phyloP scores from a whole-genome alignment of 1,284 basidiomycete species.

The Ustilago crameri region DNA sequence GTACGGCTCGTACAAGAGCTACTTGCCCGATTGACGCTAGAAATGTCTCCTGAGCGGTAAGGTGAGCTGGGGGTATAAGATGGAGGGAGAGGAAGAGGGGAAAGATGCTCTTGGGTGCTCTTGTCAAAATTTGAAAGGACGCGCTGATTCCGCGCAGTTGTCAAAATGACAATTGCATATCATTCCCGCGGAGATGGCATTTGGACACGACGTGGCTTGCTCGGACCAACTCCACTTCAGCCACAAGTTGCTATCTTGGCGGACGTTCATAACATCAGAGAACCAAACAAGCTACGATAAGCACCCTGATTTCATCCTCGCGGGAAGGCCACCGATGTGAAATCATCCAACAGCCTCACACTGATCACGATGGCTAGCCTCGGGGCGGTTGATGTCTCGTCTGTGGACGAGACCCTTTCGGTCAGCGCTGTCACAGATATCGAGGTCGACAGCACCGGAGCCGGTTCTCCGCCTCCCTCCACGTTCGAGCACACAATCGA shows the following conservation, averaged over 20 bases:
- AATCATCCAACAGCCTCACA: not conserved
- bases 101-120: no score
- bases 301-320: no score
- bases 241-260: not conserved
- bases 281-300: no score
- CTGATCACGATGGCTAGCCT: no score
- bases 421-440: conserved; percentile 14
- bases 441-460: conserved; percentile 40
- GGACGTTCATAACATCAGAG: no score
- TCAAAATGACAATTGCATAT: no score
- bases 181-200: conserved; percentile 28
- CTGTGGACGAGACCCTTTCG: conserved; percentile 16
- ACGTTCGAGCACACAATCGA: conserved; percentile 8
- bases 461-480: conserved; percentile 24
- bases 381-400: no score
- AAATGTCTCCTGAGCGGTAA: not conserved
- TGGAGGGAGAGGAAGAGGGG: not conserved
- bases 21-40: not conserved
- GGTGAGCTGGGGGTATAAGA: conserved; percentile 2
- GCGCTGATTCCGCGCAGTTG: not conserved
- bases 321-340: not conserved
- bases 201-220: conserved; percentile 3
- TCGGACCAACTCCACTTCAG: conserved; percentile 11
- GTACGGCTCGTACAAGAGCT: not conserved
- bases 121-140: not conserved